Evolutionary conservation across 2,329 filamentous ascomycete species (phyloP), one percentile per base, ranked within the genome.

Genomic region (Colletotrichum filicis): DNA sequence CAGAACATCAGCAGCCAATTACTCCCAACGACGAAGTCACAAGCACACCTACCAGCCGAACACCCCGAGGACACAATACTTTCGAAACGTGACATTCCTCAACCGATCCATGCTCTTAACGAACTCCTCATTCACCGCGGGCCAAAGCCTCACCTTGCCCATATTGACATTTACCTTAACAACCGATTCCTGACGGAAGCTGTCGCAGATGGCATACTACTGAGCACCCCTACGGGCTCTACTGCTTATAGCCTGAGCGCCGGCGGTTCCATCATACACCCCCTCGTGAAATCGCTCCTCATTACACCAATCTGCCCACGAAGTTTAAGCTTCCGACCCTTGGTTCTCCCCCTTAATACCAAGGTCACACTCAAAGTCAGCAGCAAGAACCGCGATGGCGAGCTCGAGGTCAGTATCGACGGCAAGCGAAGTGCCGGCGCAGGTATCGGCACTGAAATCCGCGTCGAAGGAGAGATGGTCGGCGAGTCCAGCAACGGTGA

Each of bases 181-280:
- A 93, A 94, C 42, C 92, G 95, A 67, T 97, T 97, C 78, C 87
- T 99, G 58, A 99, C 97, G 1, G 95, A 98, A 81, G 96, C 95
- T 1, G 95, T 97, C 14, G 96, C 95, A 1, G 97, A 99, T 81
- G 97, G 97, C 63, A 97, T 99, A 82, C 93, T 98, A 57, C 92
- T 98, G 71, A 95, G 93, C 75, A 98, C 96, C 0, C 97, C 97
- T 0, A 99, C 97, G 0, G 97, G 97, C 3, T 97, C 94, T 53
- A 99, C 97, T 0, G 97, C 97, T 0, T 99, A 99, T 85, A 97
- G 93, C 72, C 88, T 99, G n/a, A 97, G 93, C 76, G 94, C 93
- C 3, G 97, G 97, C 3, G 97, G 97, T 1, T 94, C 93, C 77
- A 98, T 99, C 77, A 94, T 98, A 53, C 97, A 99, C 81, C 97